These are phyloP conservation scores for Chaetomidium leptoderma DNA, from an alignment of 495 filamentous ascomycete species.

Conservation along the genomic window DNA sequence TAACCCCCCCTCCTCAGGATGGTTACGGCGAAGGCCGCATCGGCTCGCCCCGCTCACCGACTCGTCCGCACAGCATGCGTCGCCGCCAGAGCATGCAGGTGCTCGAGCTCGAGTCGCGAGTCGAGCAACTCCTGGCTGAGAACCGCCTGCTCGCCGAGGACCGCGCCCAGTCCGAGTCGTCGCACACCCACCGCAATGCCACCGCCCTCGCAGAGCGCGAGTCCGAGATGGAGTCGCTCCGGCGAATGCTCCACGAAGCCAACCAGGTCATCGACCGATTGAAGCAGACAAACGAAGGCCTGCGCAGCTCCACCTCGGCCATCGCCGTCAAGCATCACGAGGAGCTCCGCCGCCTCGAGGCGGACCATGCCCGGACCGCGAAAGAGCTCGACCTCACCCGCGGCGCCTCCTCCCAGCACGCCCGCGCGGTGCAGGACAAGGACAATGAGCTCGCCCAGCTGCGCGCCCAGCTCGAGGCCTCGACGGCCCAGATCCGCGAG, in stretches of 20 bases:
- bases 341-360: conserved; percentile 56
- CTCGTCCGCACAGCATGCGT: conserved; percentile 91
- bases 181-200: conserved; percentile 38
- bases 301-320: conserved; percentile 65
- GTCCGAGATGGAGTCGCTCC: conserved; percentile 74
- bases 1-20: conserved; percentile 57
- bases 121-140: conserved; percentile 77
- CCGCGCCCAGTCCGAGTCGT: conserved; percentile 60
- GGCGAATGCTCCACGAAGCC: conserved; percentile 68
- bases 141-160: conserved; percentile 73
- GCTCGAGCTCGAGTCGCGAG: conserved; percentile 67
- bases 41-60: conserved; percentile 83
- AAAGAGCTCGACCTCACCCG: conserved; percentile 60
- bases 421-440: conserved; percentile 67
- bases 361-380: conserved; percentile 48
- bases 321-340: conserved; percentile 68
- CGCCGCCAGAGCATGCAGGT: conserved; percentile 96
- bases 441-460: conserved; percentile 75
- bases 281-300: conserved; percentile 72
- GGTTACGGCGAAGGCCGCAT: conserved; percentile 89
- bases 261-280: conserved; percentile 75
- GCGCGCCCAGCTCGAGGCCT: conserved; percentile 68
- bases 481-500: conserved; percentile 71
- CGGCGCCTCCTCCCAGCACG: conserved; percentile 54
- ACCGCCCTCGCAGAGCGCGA: conserved; percentile 61